Evolutionary conservation across 345 rosid genomes (phyloP).

Genomic region (Eucalyptus curtisii): DNA sequence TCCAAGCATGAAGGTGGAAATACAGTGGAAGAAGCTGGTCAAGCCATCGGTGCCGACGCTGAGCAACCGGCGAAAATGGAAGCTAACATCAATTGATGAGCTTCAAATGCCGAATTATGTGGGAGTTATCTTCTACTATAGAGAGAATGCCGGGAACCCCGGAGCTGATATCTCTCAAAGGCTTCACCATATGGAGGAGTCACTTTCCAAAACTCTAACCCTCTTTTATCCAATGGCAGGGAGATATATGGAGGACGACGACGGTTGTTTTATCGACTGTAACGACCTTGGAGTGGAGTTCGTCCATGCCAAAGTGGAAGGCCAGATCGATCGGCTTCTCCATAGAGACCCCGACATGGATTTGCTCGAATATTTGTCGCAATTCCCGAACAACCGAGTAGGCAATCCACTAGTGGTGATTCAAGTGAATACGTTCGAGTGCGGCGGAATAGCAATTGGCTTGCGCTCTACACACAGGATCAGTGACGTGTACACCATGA

Average conservation of each 20-base stretch:
- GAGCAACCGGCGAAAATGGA: background rate
- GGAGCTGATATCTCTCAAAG: background rate
- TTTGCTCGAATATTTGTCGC: background rate
- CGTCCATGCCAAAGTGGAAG: background rate
- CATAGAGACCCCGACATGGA: background rate
- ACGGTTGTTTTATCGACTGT: background rate
- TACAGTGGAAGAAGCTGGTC: background rate
- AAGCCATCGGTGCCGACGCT: background rate
- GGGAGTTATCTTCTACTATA: background rate
- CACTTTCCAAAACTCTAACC: background rate
- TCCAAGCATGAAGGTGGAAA: background rate
- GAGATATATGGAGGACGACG: background rate
- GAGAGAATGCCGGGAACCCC: background rate
- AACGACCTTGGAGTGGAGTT: background rate
- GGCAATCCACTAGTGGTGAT: background rate
- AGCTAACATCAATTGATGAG: background rate
- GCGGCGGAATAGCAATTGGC: background rate
- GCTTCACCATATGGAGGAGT: background rate
- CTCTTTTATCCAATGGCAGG: background rate
- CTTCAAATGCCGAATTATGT: background rate
- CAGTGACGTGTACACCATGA: background rate
- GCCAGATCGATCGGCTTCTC: background rate
- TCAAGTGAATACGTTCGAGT: background rate
- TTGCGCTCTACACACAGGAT: background rate
- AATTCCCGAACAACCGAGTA: background rate